Percentiles rank a stretch among this genome's conserved stretches.
Conservation (phyloP, 805 yeast species). For the Spathaspora girioi region DNA sequence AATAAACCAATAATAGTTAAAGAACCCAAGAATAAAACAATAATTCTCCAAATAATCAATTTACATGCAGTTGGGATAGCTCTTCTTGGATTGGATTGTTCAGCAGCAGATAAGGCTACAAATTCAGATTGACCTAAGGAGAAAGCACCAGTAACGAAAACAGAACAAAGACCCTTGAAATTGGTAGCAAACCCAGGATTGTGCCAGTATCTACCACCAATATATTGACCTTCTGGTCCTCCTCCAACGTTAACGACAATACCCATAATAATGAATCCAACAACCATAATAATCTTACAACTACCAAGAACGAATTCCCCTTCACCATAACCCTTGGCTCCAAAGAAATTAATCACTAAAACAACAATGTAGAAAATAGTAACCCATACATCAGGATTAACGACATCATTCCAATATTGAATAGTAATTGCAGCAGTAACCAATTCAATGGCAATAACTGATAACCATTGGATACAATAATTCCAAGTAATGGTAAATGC, state of each 20-base stretch:
- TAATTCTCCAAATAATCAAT: slow-evolving; percentile 35
- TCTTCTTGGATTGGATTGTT: slow-evolving; percentile 34
- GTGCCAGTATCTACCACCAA: slow-evolving; percentile 42
- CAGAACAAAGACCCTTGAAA: slow-evolving; percentile 39
- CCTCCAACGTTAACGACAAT: slow-evolving; percentile 39
- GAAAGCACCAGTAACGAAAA: slow-evolving; percentile 38
- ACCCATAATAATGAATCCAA: slow-evolving; percentile 40
- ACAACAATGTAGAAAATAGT: slow-evolving; percentile 48
- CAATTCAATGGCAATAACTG: slow-evolving; percentile 59
- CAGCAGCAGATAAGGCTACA: slow-evolving; percentile 36
- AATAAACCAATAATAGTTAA: slow-evolving; percentile 37
- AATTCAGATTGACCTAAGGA: slow-evolving; percentile 41
- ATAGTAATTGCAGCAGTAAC: slow-evolving; percentile 64
- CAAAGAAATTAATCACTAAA: slow-evolving; percentile 41
- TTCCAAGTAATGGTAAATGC: slow-evolving; percentile 63
- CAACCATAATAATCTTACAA: slow-evolving; percentile 32
- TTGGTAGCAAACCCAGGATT: slow-evolving; percentile 34
- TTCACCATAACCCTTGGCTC: slow-evolving; percentile 46
- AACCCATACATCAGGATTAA: slow-evolving; percentile 58
- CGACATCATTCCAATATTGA: slow-evolving; percentile 45
- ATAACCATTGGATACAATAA: slow-evolving; percentile 61
- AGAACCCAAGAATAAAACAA: slow-evolving; percentile 37
- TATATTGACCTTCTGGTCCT: slow-evolving; percentile 27
- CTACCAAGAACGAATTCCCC: slow-evolving; percentile 40
- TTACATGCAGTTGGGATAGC: slow-evolving; percentile 41